These are phyloP conservation scores for Coniosporium apollinis DNA, from an alignment of 495 filamentous ascomycete genomes.

Conservation along the genomic window DNA sequence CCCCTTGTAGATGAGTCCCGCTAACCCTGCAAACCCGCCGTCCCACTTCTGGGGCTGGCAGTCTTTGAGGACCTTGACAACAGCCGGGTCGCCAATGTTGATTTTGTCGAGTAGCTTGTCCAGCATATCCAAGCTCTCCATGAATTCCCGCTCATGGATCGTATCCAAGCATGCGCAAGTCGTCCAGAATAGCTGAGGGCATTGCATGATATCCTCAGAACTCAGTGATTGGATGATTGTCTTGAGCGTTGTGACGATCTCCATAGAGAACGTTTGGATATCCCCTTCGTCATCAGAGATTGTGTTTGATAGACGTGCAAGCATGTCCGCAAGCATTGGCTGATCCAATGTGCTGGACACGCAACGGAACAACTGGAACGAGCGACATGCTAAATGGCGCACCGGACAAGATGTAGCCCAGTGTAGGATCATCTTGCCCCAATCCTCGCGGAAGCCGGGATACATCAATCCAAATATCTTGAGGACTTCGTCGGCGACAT, in stretches of 20 bases:
- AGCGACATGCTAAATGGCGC: conserved; percentile 86
- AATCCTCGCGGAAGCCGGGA: conserved; percentile 75
- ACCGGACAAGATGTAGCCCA: conserved; percentile 97
- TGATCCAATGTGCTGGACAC: conserved; percentile 81
- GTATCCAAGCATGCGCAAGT: conserved; percentile 91
- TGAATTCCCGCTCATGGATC: conserved; percentile 85
- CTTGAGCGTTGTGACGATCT: conserved; percentile 85
- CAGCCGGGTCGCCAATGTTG: conserved; percentile 53
- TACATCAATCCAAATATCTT: conserved; percentile 71
- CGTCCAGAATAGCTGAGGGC: conserved; percentile 93
- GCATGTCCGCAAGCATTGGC: conserved; percentile 87
- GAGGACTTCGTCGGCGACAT: conserved; percentile 63
- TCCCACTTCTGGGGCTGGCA: conserved; percentile 79
- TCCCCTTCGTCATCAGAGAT: conserved; percentile 85
- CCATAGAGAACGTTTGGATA: conserved; percentile 92
- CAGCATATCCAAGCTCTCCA: conserved; percentile 83
- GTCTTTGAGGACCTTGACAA: conserved; percentile 53
- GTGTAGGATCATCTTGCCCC: conserved; percentile 72
- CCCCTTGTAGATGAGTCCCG: conserved; percentile 76
- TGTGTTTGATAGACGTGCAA: conserved; percentile 83
- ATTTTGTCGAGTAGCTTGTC: conserved; percentile 70
- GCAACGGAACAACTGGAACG: conserved; percentile 93
- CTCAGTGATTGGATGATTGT: conserved; percentile 73
- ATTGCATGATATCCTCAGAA: conserved; percentile 61
- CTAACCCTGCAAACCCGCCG: conserved; percentile 71